phyloP scores from a whole-genome alignment of 2,329 filamentous ascomycete genomes.

The Ophiosphaerella narmari region DNA sequence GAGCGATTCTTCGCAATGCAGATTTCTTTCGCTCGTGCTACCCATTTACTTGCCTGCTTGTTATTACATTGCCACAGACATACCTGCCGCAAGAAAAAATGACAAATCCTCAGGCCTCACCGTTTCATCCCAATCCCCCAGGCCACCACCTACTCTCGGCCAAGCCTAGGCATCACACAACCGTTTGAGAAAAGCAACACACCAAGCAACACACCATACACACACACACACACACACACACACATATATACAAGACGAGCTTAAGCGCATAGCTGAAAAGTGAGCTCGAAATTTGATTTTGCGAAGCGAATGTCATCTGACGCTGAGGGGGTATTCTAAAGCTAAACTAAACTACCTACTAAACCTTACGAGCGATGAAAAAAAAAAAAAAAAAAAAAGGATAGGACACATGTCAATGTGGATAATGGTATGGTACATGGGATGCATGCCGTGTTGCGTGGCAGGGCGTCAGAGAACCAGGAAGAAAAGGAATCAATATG shows the following conservation, averaged over 20 bases:
- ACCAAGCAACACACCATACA: no score
- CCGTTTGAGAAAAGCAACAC: no score
- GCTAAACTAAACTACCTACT: constrained; percentile 3
- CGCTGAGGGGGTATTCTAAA: constrained; percentile 2
- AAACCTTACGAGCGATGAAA: no score
- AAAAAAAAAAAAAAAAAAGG: neutral
- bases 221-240: neutral
- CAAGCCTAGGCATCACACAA: neutral
- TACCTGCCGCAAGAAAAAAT: neutral
- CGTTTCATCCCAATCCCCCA: neutral
- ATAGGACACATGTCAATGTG: neutral
- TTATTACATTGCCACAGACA: no score
- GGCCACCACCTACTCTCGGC: neutral
- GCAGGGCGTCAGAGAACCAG: neutral
- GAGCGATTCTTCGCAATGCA: no score
- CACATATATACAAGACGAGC: neutral
- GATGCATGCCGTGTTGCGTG: neutral
- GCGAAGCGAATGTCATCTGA: neutral
- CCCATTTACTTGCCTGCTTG: no score
- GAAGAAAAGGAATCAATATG: neutral
- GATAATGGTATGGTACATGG: neutral
- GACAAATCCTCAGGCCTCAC: constrained; percentile 6
- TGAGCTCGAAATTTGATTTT: neutral
- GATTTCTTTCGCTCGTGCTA: no score
- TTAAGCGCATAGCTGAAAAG: neutral